Evolutionary conservation across 371 early-diverging fungal species (phyloP).

Genomic region (Syncephalis plumigaleata): DNA sequence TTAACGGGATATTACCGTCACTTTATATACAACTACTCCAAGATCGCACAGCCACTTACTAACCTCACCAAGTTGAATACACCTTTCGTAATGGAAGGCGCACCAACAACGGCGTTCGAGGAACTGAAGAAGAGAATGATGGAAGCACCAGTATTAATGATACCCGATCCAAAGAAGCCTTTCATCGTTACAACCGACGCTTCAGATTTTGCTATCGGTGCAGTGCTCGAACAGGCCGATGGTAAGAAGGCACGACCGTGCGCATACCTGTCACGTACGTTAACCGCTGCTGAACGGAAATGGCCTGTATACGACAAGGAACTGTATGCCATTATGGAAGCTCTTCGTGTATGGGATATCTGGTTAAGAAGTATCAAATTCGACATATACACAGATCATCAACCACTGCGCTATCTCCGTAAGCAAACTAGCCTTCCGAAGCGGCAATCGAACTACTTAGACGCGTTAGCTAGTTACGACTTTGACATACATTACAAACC

Average conservation of each 20-base stretch:
- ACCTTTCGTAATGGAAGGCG: slow-evolving; percentile 4
- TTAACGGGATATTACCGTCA: slow-evolving; percentile 14
- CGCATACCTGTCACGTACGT: slow-evolving; percentile 1
- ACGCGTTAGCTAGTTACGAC: slow-evolving; percentile 12
- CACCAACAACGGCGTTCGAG: slow-evolving; percentile 13
- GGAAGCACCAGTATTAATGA: slow-evolving; percentile 6
- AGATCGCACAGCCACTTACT: slow-evolving; percentile 19
- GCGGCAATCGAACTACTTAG: slow-evolving; percentile 10
- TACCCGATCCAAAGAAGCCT: slow-evolving; percentile 10
- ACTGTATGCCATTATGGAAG: slow-evolving; percentile 10
- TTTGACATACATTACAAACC: slow-evolving; percentile 13
- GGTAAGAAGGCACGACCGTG: neutral
- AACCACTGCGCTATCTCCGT: slow-evolving; percentile 4
- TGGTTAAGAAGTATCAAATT: slow-evolving; percentile 7
- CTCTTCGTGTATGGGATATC: slow-evolving; percentile 8
- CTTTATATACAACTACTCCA: slow-evolving; percentile 14
- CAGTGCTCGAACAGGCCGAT: slow-evolving; percentile 13
- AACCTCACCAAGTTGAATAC: slow-evolving; percentile 13
- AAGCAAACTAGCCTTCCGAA: slow-evolving; percentile 2
- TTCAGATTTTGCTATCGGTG: slow-evolving; percentile 12
- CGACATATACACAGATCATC: slow-evolving; percentile 12
- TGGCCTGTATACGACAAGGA: slow-evolving; percentile 14
- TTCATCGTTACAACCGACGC: slow-evolving; percentile 14
- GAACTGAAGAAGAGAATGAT: slow-evolving; percentile 6
- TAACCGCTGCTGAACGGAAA: slow-evolving; percentile 10